phyloP scores from a whole-genome alignment of 2,329 filamentous ascomycete species.

The Colletotrichum lindemuthianum region DNA sequence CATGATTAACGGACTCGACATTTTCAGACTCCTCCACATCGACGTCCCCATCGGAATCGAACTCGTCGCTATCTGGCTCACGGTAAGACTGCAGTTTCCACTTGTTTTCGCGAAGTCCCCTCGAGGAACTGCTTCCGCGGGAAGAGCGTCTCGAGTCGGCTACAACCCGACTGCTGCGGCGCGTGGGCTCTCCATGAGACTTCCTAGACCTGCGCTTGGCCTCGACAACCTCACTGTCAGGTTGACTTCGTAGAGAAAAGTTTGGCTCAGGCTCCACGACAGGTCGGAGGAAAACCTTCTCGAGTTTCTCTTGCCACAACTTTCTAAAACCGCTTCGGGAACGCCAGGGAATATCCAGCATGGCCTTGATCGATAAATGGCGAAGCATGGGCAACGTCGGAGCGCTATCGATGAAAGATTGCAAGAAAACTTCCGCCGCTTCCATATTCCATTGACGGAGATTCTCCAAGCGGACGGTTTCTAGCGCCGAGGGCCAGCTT shows the following conservation, averaged over 20 bases:
- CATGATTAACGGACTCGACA: slow-evolving; percentile 29
- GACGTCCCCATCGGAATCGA: slow-evolving; percentile 42
- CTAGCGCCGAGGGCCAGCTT: slow-evolving; percentile 79
- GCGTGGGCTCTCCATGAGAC: slow-evolving; percentile 40
- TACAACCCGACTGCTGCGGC: slow-evolving; percentile 51
- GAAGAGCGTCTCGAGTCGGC: slow-evolving; percentile 41
- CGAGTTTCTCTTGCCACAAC: slow-evolving; percentile 78
- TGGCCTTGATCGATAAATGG: slow-evolving; percentile 77
- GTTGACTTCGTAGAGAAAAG: slow-evolving; percentile 38
- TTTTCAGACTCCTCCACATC: slow-evolving; percentile 14
- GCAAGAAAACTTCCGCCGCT: slow-evolving; percentile 80
- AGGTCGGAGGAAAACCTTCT: slow-evolving; percentile 70
- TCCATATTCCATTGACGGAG: slow-evolving; percentile 77
- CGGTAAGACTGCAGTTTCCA: slow-evolving; percentile 47
- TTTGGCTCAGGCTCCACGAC: slow-evolving; percentile 50
- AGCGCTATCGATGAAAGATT: slow-evolving; percentile 79
- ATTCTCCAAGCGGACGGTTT: slow-evolving; percentile 78
- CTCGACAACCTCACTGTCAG: not conserved
- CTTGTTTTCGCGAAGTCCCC: slow-evolving; percentile 37
- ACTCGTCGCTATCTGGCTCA: slow-evolving; percentile 58
- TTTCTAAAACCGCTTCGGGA: slow-evolving; percentile 82
- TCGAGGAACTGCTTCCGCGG: slow-evolving; percentile 42
- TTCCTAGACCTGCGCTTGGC: slow-evolving; percentile 29
- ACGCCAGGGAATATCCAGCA: slow-evolving; percentile 84
- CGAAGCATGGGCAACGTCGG: slow-evolving; percentile 73